A percentile compares a stretch with the other conserved stretches of the same genome.
Evolutionary conservation across 768 basidiomycete genomes (phyloP).

Genomic region (Termitomyces sp.): DNA sequence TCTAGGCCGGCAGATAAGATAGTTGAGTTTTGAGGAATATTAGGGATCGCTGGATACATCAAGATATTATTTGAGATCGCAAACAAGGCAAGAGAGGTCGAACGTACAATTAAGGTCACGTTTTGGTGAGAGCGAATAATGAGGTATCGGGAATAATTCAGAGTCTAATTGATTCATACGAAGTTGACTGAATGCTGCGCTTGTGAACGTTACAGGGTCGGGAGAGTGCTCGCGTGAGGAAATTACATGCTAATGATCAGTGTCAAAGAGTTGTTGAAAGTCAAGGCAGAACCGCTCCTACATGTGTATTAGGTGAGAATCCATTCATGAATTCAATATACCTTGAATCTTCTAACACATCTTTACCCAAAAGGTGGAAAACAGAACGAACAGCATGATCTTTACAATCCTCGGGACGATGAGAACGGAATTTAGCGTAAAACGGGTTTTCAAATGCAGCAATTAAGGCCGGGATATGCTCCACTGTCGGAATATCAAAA

Average conservation of each 20-base stretch:
- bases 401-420: constrained; percentile 30
- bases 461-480: constrained; percentile 49
- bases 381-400: constrained; percentile 46
- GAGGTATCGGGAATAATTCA: constrained; percentile 67
- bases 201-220: constrained; percentile 71
- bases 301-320: constrained; percentile 57
- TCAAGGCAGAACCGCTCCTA: constrained; percentile 28
- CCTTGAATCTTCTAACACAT: constrained; percentile 61
- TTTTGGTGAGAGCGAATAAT: constrained; percentile 39
- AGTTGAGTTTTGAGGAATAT: constrained; percentile 42
- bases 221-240: constrained; percentile 56
- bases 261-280: background rate
- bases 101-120: constrained; percentile 34
- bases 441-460: constrained; percentile 41
- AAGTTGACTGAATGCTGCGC: constrained; percentile 66
- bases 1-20: constrained; percentile 37
- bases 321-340: constrained; percentile 71
- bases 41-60: constrained; percentile 28
- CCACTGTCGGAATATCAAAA: constrained; percentile 64
- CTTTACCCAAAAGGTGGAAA: constrained; percentile 69
- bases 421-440: constrained; percentile 45
- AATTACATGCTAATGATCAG: constrained; percentile 59
- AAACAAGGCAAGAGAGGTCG: background rate
- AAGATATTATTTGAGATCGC: background rate
- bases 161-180: constrained; percentile 68